Evolutionary conservation across 2,329 filamentous ascomycete genomes (phyloP).

Genomic region (Emergomyces orientalis): DNA sequence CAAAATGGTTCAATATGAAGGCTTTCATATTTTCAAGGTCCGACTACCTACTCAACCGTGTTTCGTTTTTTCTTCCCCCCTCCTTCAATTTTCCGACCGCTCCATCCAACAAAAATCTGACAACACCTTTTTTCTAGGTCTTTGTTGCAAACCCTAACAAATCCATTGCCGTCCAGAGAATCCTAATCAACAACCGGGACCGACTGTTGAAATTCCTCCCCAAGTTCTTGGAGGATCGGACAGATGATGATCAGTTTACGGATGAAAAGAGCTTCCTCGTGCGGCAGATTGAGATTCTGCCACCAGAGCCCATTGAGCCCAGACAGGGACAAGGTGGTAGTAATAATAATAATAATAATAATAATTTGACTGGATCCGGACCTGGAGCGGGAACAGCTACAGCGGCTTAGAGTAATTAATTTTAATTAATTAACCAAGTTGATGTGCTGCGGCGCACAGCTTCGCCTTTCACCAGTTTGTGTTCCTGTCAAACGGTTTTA

Average conservation of each 20-base stretch:
- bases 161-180: slow-evolving; percentile 88
- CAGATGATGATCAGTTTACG: slow-evolving; percentile 95
- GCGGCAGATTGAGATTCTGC: slow-evolving; percentile 65
- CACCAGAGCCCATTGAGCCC: slow-evolving; percentile 34
- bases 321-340: slow-evolving; percentile 12
- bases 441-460: background rate
- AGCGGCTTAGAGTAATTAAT: background rate
- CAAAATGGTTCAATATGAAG: slow-evolving; percentile 99
- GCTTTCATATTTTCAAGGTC: slow-evolving; percentile 96
- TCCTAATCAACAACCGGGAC: slow-evolving; percentile 91
- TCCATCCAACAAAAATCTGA: background rate
- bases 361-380: no score
- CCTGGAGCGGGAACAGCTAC: background rate
- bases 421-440: background rate
- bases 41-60: slow-evolving; percentile 6
- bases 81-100: background rate
- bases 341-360: background rate
- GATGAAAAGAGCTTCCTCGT: slow-evolving; percentile 97
- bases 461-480: background rate
- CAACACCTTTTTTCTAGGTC: slow-evolving; percentile 44
- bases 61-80: background rate
- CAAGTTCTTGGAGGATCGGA: slow-evolving; percentile 86
- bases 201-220: slow-evolving; percentile 81
- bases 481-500: background rate
- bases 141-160: slow-evolving; percentile 99